These are phyloP conservation scores for Rauvolfia tetraphylla DNA, from an alignment of 257 asterid genomes.

Conservation along the genomic window DNA sequence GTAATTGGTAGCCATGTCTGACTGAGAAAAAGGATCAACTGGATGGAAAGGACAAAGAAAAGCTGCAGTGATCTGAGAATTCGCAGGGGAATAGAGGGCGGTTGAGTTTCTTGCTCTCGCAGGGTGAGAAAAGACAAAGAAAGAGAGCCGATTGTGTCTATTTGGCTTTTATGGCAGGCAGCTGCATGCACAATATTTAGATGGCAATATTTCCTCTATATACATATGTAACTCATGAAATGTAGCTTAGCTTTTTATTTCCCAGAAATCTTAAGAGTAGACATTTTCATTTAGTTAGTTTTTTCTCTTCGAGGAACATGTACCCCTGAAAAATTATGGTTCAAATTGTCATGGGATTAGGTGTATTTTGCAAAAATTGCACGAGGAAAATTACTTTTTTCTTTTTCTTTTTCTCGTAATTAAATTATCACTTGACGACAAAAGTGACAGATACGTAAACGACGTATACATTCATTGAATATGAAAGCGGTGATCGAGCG, in stretches of 20 bases:
- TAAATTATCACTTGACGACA: background rate
- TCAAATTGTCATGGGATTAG: background rate
- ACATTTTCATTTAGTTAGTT: background rate
- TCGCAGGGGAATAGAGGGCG: background rate
- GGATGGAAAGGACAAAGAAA: background rate
- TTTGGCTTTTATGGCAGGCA: background rate
- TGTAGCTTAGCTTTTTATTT: background rate
- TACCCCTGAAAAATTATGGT: background rate
- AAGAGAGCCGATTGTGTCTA: background rate
- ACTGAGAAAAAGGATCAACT: conserved; percentile 10
- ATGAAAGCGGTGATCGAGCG: no score
- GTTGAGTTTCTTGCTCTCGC: background rate
- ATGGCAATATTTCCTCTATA: background rate
- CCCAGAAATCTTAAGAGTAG: background rate
- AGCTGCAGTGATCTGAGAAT: background rate
- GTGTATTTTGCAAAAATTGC: background rate
- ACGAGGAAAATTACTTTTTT: background rate
- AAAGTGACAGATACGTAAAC: background rate
- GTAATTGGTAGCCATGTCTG: conserved; percentile 23
- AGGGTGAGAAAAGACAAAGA: background rate
- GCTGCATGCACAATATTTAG: background rate
- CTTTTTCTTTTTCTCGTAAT: no score
- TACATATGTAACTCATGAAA: background rate
- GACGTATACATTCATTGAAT: background rate
- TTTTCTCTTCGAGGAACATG: no score